Conservation (phyloP, 805 yeast species). For the Metschnikowia borealis region DNA sequence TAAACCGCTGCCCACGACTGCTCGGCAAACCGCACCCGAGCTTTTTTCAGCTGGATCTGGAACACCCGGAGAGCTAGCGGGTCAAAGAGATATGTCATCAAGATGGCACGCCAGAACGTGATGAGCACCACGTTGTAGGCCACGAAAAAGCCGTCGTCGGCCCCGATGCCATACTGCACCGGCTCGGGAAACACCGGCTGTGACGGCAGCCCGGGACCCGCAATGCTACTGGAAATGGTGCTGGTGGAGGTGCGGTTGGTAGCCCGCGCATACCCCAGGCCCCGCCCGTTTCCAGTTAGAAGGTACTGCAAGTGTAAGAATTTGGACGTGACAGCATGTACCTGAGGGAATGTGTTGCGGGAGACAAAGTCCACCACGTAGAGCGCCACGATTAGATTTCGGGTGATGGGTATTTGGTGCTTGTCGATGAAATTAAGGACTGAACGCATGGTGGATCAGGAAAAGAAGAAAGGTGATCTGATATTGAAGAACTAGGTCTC, state of each 20-base stretch:
- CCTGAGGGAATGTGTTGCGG: constrained; percentile 10
- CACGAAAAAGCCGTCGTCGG: constrained; percentile 52
- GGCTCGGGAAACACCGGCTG: background rate
- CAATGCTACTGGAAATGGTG: no score
- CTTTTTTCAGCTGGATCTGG: constrained; percentile 47
- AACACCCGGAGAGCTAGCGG: constrained; percentile 48
- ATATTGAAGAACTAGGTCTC: background rate
- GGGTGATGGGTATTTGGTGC: constrained; percentile 34
- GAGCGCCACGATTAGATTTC: constrained; percentile 25
- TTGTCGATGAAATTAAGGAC: constrained; percentile 24
- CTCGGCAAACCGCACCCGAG: constrained; percentile 71
- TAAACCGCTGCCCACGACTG: constrained; percentile 77
- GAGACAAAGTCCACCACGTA: constrained; percentile 24
- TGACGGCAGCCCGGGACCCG: background rate
- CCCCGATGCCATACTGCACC: constrained; percentile 48
- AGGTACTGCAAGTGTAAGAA: constrained; percentile 34
- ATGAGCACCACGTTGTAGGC: constrained; percentile 51
- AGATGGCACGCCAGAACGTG: constrained; percentile 54
- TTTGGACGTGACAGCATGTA: constrained; percentile 28
- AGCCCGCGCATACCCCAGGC: background rate
- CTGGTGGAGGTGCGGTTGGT: background rate
- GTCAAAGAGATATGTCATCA: constrained; percentile 53
- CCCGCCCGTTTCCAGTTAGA: constrained; percentile 6
- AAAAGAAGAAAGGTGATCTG: background rate
- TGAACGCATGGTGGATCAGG: constrained; percentile 4